These are phyloP conservation scores for Takakia lepidozioides DNA, from an alignment of 225 moss, liverwort and hornwort genomes.

Conservation along the genomic window DNA sequence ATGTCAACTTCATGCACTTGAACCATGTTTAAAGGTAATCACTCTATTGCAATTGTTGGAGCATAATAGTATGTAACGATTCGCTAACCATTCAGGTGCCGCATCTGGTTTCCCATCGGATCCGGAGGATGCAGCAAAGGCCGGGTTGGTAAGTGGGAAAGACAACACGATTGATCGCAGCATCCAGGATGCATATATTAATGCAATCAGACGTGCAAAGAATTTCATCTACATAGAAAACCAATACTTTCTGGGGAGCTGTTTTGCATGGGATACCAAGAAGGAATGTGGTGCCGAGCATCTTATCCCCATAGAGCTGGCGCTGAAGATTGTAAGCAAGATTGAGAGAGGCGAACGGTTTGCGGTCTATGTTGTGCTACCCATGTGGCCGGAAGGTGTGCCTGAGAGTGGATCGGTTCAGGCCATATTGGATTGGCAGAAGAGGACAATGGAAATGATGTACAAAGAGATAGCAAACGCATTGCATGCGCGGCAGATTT, in stretches of 20 bases:
- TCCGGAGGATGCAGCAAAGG: constrained; percentile 45
- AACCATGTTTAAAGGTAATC: no score
- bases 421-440: constrained; percentile 72
- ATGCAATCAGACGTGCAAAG: constrained; percentile 80
- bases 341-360: constrained; percentile 88
- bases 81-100: constrained; percentile 43
- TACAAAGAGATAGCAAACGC: constrained; percentile 68
- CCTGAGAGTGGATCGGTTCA: constrained; percentile 82
- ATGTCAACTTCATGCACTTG: no score
- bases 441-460: constrained; percentile 81
- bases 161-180: constrained; percentile 80
- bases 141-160: constrained; percentile 80
- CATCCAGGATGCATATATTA: constrained; percentile 83
- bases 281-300: constrained; percentile 45
- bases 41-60: no score
- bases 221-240: constrained; percentile 94
- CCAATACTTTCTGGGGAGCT: constrained; percentile 89
- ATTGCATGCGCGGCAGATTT: constrained; percentile 29
- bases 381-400: constrained; percentile 85
- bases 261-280: constrained; percentile 65
- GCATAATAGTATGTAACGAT: no score
- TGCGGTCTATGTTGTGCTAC: constrained; percentile 70
- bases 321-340: constrained; percentile 88
- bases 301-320: constrained; percentile 73
- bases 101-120: constrained; percentile 54